Evolutionary conservation across 805 yeast genomes (phyloP).

Genomic region (Spathaspora passalidarum): DNA sequence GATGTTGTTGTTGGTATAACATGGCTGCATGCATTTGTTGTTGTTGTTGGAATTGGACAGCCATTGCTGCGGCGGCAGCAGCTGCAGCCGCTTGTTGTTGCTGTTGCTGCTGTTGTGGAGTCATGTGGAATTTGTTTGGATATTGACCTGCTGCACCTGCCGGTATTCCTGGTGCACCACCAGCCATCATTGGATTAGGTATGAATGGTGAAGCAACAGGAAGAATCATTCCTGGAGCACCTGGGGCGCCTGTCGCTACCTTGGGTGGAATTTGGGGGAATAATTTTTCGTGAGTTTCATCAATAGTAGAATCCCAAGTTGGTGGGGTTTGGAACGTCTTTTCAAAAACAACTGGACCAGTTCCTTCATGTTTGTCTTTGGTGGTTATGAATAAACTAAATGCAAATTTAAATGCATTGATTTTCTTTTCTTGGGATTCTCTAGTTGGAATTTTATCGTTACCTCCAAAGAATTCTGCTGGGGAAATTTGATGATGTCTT

Average conservation of each 20-base stretch:
- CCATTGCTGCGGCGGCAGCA: conserved; percentile 21
- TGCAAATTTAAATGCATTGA: conserved; percentile 34
- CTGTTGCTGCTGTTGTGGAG: conserved; percentile 20
- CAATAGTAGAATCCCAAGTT: conserved; percentile 65
- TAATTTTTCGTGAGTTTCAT: conserved; percentile 51
- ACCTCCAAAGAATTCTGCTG: conserved; percentile 44
- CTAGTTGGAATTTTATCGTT: conserved; percentile 35
- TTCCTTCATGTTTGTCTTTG: conserved; percentile 25
- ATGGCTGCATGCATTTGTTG: conserved; percentile 37
- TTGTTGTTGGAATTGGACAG: conserved; percentile 35
- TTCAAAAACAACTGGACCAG: conserved; percentile 40
- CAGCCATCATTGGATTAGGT: conserved; percentile 29
- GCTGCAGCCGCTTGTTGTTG: conserved; percentile 11
- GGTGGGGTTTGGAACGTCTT: conserved; percentile 73
- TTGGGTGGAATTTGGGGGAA: conserved; percentile 40
- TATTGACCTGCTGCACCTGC: conserved; percentile 11
- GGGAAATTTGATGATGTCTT: conserved; percentile 36
- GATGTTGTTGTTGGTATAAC: conserved; percentile 36
- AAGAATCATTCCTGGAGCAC: conserved; percentile 14
- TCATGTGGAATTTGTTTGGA: conserved; percentile 20
- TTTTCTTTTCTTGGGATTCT: conserved; percentile 31
- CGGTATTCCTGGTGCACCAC: conserved; percentile 14
- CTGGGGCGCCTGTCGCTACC: not conserved
- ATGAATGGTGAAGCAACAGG: conserved; percentile 23
- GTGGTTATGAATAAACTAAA: conserved; percentile 56